Evolutionary conservation across 2,329 filamentous ascomycete species (phyloP).

Genomic region (Clarireedia sp.): DNA sequence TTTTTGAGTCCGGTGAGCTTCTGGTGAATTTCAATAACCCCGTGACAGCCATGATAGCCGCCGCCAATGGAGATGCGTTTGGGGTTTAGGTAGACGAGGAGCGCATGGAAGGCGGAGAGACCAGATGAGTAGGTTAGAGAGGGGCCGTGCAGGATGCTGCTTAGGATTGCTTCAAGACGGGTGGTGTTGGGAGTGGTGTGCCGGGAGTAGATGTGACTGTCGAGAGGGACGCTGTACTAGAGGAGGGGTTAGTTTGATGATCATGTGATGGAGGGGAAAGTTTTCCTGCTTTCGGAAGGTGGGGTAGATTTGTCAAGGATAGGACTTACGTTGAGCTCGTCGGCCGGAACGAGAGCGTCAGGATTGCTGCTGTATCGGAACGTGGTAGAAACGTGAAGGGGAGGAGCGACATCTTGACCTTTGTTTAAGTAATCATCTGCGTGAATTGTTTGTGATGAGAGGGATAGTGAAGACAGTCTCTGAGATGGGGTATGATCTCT

Average conservation of each 20-base stretch:
- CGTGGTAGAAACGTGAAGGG: constrained; percentile 85
- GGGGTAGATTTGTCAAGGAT: background rate
- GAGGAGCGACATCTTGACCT: constrained; percentile 74
- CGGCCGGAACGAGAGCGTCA: constrained; percentile 46
- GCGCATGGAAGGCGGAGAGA: constrained; percentile 78
- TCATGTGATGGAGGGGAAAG: constrained; percentile 18
- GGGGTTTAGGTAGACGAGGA: constrained; percentile 78
- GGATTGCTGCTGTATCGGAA: constrained; percentile 75
- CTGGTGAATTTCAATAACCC: constrained; percentile 64
- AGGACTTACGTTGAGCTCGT: constrained; percentile 47
- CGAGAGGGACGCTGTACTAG: constrained; percentile 36
- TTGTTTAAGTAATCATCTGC: constrained; percentile 71
- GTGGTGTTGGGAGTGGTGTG: constrained; percentile 70
- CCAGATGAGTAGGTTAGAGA: constrained; percentile 75
- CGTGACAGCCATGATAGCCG: constrained; percentile 92
- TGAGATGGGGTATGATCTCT: constrained; percentile 12
- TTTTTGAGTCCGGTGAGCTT: constrained; percentile 69
- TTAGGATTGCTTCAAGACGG: constrained; percentile 77
- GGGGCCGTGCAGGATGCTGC: constrained; percentile 61
- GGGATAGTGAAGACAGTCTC: constrained; percentile 34
- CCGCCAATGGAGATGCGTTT: constrained; percentile 71
- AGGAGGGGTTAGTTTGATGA: background rate
- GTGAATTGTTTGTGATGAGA: constrained; percentile 70
- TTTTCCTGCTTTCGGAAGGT: background rate
- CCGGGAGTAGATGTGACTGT: constrained; percentile 78